Base-by-base conservation (phyloP, 345 rosid genomes). In the Firmiana major region DNA sequence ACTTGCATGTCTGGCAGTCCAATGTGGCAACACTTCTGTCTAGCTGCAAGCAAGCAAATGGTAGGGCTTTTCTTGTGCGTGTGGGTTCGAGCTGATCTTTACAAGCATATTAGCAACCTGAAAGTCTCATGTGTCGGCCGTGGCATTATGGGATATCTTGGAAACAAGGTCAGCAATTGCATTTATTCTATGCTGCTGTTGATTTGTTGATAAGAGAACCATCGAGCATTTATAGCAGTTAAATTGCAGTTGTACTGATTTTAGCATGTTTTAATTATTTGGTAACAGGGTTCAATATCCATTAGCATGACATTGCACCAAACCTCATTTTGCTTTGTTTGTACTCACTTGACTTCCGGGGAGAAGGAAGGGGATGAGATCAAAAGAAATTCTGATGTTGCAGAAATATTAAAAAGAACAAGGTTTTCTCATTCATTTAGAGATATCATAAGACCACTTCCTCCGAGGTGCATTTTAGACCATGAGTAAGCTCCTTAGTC, bases 61-160 rank as follows among this genome's bases (percentile, higher is more conserved):
- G 99, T 95, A 28, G 99, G 99, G 40, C 83, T 95, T 55, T 93
- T 93, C 82, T 60, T 95, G 63, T 91, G 97, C 64, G 92, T 95
- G 15, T 95, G 98, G 98, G 89, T 92, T 78, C 85, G 92, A 77
- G 85, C 85, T 12, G 94, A 89, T 77, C 90, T 95, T 4, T 80
- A 77, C 22, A 84, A 81, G 71, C 88, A 86, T 62, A 85, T 93
- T 1, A 85, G 83, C 69, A 90, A 85, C 63, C 77, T 93, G 77
- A 92, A 90, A 87, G 98, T 95, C 68, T 93, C 99, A 0, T 89
- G 96, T 16, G 96, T 95, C 46, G 99, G 98, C 17, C 91, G 98
- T 76, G 99, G 99, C 59, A 87, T 95, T 73, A 93, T 95, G 99
- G 98, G 98, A 19, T 93, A 89, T 80, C 98, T 95, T 36, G 99